Base-by-base conservation (phyloP, 2,329 filamentous ascomycete genomes). In the Xylaria polymorpha region DNA sequence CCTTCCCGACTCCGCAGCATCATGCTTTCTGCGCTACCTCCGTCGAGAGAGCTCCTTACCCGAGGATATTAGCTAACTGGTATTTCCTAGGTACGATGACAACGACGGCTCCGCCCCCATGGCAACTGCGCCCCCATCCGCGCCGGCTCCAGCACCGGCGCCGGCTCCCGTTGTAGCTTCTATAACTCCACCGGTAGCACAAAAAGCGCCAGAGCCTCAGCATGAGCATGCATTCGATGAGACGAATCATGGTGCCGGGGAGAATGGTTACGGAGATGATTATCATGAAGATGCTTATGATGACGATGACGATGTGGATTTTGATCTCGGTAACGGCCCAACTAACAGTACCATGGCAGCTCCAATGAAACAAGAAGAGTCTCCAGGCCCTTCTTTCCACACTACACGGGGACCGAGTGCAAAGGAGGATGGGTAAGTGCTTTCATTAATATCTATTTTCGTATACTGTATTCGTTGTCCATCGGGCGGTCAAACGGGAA, bases 401-500 rank as follows among this genome's bases (percentile, higher is more conserved):
- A 71, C 76, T 0, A 70, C 75, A 14, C 83, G 84, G 73, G 88
- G 87, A 69, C 89, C 92, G 70, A 91, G 90, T 69, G 92, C 94
- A 66, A 97, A 97, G 82, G 93, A 97, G 88, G 93, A 97, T 79
- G 93, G 93, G 93, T 97, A 90, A 94, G 93, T 89, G 65, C 67
- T 73, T 76, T 72, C 73, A 35, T 67, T 66, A 29, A 41, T 64
- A 18, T 61, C 22, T 55, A 68, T 70, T 75, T 68, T 72, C 64
- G 64, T 68, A 70, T 58, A 29, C 61, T 70, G 44, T 58, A 32
- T 73, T 61, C 64, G 37, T 73, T 57, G 56, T 61, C 41, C 59
- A 51, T 63, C 18, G 35, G 48, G 25, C 46, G 68, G 35, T 58
- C 58, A 22, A 46, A 22, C 29, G 55, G 55, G 46, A 44, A 59